phyloP scores from a whole-genome alignment of 805 yeast species.

The Candida yuanshanica region DNA sequence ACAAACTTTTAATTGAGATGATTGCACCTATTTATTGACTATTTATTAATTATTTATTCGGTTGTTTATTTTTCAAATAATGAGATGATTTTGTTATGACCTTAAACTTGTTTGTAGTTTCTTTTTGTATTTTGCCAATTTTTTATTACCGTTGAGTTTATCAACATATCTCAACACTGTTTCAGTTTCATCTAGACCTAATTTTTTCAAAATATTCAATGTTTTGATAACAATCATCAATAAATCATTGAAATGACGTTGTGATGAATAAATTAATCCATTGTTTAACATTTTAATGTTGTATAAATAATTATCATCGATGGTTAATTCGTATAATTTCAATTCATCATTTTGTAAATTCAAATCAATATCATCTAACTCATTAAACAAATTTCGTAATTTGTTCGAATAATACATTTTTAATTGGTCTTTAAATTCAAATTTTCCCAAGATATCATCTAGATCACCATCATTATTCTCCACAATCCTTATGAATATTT shows the following conservation, averaged over 20 bases:
- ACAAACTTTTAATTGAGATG: too few species aligned
- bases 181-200: background rate
- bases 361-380: background rate
- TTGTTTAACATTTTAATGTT: conserved; percentile 9
- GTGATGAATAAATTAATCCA: conserved; percentile 6
- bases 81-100: background rate
- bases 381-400: background rate
- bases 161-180: background rate
- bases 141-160: background rate
- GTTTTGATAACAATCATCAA: conserved; percentile 1
- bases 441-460: background rate
- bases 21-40: background rate
- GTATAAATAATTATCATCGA: conserved; percentile 5
- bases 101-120: conserved; percentile 3
- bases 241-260: conserved; percentile 5
- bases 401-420: background rate
- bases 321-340: conserved; percentile 7
- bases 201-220: conserved; percentile 1
- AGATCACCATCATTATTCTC: background rate
- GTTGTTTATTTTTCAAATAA: conserved; percentile 3
- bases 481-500: background rate
- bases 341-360: background rate
- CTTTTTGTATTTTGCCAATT: background rate
- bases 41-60: conserved; percentile 5
- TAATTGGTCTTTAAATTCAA: background rate